Percentiles rank a stretch among this genome's conserved stretches.
These are phyloP conservation scores for Astrothelium macrocarpum DNA, from an alignment of 495 filamentous ascomycete genomes.

Conservation along the genomic window DNA sequence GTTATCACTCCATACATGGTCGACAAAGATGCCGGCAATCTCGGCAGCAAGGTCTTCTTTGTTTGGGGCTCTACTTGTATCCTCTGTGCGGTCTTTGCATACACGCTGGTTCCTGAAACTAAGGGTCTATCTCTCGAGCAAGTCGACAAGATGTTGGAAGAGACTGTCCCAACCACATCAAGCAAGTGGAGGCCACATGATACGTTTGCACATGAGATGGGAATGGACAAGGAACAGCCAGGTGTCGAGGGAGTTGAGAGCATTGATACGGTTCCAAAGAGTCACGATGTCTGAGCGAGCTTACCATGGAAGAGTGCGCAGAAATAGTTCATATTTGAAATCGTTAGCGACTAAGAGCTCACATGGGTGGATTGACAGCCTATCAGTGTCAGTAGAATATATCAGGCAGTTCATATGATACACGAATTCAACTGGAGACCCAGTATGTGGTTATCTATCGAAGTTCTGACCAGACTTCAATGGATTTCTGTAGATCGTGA, in stretches of 20 bases:
- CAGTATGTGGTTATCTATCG: too few relatives aligned
- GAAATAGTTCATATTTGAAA: too few relatives aligned
- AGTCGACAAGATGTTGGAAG: conserved; percentile 84
- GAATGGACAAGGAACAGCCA: conserved; percentile 30
- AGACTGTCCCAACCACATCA: conserved; percentile 62
- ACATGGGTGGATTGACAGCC: too few relatives aligned
- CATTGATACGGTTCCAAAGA: not conserved
- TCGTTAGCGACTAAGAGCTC: too few relatives aligned
- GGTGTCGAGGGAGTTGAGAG: not conserved
- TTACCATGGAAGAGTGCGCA: too few relatives aligned
- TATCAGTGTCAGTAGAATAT: too few relatives aligned
- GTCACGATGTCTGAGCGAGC: not conserved
- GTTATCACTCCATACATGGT: conserved; percentile 78
- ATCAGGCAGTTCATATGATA: too few relatives aligned
- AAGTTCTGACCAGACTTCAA: too few relatives aligned
- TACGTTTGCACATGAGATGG: conserved; percentile 58
- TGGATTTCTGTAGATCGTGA: too few relatives aligned
- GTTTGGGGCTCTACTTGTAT: conserved; percentile 32
- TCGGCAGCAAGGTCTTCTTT: conserved; percentile 65
- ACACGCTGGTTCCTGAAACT: conserved; percentile 40
- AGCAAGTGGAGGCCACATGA: conserved; percentile 59
- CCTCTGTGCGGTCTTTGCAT: conserved; percentile 57
- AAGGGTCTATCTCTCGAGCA: conserved; percentile 68
- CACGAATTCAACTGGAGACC: too few relatives aligned
- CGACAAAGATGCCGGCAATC: conserved; percentile 50